Evolutionary conservation across 441 rosid genomes (phyloP), one percentile per base, ranked within the genome.

Genomic region (Biscutella laevigata): DNA sequence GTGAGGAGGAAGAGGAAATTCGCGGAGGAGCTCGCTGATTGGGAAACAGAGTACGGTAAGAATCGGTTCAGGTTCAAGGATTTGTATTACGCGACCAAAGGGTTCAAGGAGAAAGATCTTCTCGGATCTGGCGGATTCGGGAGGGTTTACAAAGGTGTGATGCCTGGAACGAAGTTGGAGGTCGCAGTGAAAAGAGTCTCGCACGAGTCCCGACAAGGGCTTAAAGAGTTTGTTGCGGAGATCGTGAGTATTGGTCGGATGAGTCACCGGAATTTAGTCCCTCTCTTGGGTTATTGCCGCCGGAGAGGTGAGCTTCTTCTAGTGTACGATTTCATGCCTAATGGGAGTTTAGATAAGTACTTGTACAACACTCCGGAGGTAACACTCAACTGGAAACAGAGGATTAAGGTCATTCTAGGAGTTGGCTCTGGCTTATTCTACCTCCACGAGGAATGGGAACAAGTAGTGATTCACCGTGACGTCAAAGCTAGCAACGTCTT

Each of bases 91-190:
- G 90, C 97, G n/a, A 89, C 94, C 1, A 64, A 73, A 20, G 73
- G 73, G 24, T 90, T 90, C 55, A 72, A 72, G 46, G 83, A 76
- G 35, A 64, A 75, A 48, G 76, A 51, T 55, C 69, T 86, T 5
- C 80, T 90, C 3, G 95, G 95, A 0, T 49, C 63, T 0, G 94
- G 95, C 1, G 97, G 97, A 7, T 90, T 86, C 7, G 95, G 97
- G 5, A 45, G 56, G 12, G 97, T 89, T 51, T 86, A 73, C 50
- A 82, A 71, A 71, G 95, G 97, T 7, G 71, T 63, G 8, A 62
- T 90, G 32, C 78, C 68, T 0, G 61, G 25, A 33, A 62, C 89
- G 0, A 74, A 79, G 22, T 13, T 71, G 22, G 72, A 77, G 53
- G 67, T 86, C 8, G 94, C 97, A 0, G 95, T 90, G 8, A 90